Evolutionary conservation across 148 eudicot species (phyloP), one percentile per base, ranked within the genome.

Genomic region (Vaccinium vitisidaea): DNA sequence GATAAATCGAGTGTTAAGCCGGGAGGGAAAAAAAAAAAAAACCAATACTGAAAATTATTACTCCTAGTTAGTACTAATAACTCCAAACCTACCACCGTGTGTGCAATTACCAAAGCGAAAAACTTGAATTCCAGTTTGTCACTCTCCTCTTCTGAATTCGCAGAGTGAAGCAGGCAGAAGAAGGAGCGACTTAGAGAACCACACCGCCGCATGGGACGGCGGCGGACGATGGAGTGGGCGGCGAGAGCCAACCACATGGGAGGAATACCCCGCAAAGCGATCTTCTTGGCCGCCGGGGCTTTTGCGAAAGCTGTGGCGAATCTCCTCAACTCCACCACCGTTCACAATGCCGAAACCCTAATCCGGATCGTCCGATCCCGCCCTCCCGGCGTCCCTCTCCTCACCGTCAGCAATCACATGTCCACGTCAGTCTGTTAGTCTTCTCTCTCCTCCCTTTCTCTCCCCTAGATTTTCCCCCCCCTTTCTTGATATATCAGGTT

Each of bases 371-470:
- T 90, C 61, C 92, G 94, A 25, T 89, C 89, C 84, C 94, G 99
- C 4, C 95, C 97, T 74, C 85, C 86, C 70, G 91, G 91, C 71
- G 90, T 95, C 21, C 98, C 99, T 23, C 98, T 96, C 80, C 84
- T 96, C 88, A 96, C 98, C 81, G 95, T 96, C 88, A 95, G 98
- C 92, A 96, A 96, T 70, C 99, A 96, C 89, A 91, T 96, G 94
- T 96, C 99, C 89, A 96, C 99, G 98, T 96, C 49, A 88, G 89
- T 88, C 87, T 54, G 77, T 87, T 49, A 52, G 85, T 85, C 76
- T 83, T 86, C 69, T 61, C 53, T 12, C 74, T 69, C 59, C 55
- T 49, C 23, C 10, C 18, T 19, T 15, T 13, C 15, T 25, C 6
- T 70, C 63, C 50, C 16, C 32, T 49, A 15, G 9, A 46, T 32